Percentiles rank a stretch among this genome's conserved stretches.
These are phyloP conservation scores for Aphanomyces stellatus DNA, from an alignment of 352 stramenopile species.

Conservation along the genomic window DNA sequence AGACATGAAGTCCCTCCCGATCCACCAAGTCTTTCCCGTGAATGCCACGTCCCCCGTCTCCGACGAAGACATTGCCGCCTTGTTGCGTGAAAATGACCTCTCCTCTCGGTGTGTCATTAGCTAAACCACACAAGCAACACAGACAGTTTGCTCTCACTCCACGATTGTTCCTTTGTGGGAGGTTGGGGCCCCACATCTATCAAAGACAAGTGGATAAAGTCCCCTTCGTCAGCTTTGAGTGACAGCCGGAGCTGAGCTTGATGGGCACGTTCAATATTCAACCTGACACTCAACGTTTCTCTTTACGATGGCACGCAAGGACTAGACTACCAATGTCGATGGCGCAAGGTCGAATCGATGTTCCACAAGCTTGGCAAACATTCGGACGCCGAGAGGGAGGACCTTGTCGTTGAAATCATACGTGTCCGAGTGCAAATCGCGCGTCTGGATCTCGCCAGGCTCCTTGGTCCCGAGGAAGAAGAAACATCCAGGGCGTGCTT, in stretches of 20 bases:
- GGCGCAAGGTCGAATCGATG: conserved; percentile 45
- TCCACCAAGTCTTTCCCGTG: conserved; percentile 72
- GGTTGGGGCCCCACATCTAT: too few relatives aligned
- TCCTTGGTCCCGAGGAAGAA: conserved; percentile 81
- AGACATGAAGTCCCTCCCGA: conserved; percentile 49
- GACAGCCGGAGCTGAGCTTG: too few relatives aligned
- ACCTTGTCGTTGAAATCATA: conserved; percentile 84
- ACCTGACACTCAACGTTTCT: too few relatives aligned
- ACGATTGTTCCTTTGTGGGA: too few relatives aligned
- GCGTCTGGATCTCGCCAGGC: conserved; percentile 42
- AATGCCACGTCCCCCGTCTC: conserved; percentile 1
- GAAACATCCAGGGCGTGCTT: conserved; percentile 75
- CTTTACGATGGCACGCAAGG: too few relatives aligned
- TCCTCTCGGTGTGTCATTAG: conserved; percentile 17
- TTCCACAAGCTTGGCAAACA: conserved; percentile 70
- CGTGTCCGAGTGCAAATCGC: conserved; percentile 66
- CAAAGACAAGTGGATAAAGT: too few relatives aligned
- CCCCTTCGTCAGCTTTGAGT: too few relatives aligned
- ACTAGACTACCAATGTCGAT: too few relatives aligned
- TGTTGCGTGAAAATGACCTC: conserved; percentile 6
- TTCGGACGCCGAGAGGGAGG: conserved; percentile 63
- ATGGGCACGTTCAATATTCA: too few relatives aligned
- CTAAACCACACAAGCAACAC: background rate
- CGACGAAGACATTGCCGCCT: conserved; percentile 6
- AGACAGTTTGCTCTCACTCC: background rate